Conservation (phyloP, 108 stramenopile genomes). For the Skeletonema tropicum region DNA sequence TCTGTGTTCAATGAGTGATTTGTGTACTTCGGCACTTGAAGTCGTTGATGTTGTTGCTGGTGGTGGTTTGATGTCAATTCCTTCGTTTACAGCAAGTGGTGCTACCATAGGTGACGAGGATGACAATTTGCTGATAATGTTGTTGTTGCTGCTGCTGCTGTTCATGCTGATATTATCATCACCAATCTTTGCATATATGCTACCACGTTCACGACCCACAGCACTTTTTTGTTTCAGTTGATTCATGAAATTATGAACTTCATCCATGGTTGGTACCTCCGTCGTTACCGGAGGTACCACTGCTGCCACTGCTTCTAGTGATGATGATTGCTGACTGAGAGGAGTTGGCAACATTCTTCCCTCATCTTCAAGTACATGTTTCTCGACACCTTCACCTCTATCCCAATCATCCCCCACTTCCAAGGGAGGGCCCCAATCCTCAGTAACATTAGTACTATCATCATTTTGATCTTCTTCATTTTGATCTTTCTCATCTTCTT, state of each 20-base stretch:
- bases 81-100: constrained; percentile 11
- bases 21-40: neutral
- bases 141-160: neutral
- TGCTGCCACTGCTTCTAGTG: neutral
- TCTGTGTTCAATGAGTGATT: constrained; percentile 29
- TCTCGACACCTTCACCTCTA: neutral
- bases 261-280: constrained; percentile 21
- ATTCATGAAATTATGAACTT: constrained; percentile 40
- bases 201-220: neutral
- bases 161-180: neutral
- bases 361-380: constrained; percentile 8
- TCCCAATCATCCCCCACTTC: constrained; percentile 13
- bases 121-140: neutral
- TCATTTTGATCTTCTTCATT: no score
- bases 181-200: neutral
- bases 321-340: neutral
- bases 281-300: neutral
- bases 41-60: no score
- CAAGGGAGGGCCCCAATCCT: no score
- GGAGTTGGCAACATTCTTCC: neutral
- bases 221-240: constrained; percentile 12
- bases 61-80: neutral
- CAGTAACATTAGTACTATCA: no score
- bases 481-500: neutral
- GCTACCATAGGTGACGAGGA: neutral